Evolutionary conservation across 2,329 filamentous ascomycete genomes (phyloP).

Genomic region (Neofusicoccum sp.): DNA sequence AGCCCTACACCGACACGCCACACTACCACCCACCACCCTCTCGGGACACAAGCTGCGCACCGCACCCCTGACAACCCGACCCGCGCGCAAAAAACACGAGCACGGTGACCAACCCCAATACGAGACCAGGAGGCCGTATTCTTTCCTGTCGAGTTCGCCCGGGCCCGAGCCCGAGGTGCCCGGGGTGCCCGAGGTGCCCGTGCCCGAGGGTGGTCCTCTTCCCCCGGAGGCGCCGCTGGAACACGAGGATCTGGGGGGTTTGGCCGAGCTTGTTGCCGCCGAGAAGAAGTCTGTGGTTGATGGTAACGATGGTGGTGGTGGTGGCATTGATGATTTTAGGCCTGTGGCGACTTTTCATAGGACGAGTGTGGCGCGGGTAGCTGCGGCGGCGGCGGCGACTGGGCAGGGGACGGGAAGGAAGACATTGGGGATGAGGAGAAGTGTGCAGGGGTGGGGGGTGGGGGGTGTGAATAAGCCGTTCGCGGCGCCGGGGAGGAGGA

Average conservation of each 20-base stretch:
- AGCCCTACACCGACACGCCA: not conserved
- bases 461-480: conserved; percentile 23
- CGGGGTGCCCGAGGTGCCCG: not conserved
- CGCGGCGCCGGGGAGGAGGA: conserved; percentile 2
- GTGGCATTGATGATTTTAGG: not conserved
- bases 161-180: not conserved
- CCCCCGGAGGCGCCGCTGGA: not conserved
- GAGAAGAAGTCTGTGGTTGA: not conserved
- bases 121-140: not conserved
- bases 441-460: conserved; percentile 54
- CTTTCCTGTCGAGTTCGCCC: conserved; percentile 8
- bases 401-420: conserved; percentile 37
- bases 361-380: conserved; percentile 40
- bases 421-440: conserved; percentile 54
- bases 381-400: conserved; percentile 26
- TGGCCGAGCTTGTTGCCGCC: not conserved
- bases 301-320: not conserved
- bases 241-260: not conserved
- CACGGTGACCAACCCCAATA: not conserved
- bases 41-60: conserved; percentile 2
- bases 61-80: conserved; percentile 5
- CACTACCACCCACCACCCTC: not conserved
- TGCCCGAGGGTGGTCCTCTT: conserved; percentile 24
- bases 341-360: conserved; percentile 39
- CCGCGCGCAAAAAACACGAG: conserved; percentile 5